Evolutionary conservation across 371 early-diverging fungal genomes (phyloP).

Genomic region (Syncephalastrum sp.): DNA sequence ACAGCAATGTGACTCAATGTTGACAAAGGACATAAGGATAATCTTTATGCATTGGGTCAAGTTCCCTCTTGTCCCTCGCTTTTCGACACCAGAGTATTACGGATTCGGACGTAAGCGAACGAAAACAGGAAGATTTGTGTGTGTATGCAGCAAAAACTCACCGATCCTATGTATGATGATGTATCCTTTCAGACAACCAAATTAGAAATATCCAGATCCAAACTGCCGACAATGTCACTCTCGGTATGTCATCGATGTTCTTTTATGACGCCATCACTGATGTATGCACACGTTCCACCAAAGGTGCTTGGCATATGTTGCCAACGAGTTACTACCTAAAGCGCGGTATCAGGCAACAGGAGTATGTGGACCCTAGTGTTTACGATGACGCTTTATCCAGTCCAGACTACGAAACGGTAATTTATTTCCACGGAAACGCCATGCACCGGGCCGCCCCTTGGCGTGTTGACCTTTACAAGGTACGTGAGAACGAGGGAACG

Average conservation of each 20-base stretch:
- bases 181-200: conserved; percentile 27
- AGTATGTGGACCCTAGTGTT: conserved; percentile 6
- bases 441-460: conserved; percentile 43
- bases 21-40: conserved; percentile 18
- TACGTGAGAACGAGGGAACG: conserved; percentile 2
- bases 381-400: conserved; percentile 33
- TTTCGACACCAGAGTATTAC: conserved; percentile 34
- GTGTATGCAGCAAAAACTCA: background rate
- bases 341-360: conserved; percentile 20
- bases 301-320: conserved; percentile 47
- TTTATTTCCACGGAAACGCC: conserved; percentile 52
- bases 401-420: conserved; percentile 28
- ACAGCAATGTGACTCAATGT: background rate
- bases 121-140: background rate
- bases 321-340: conserved; percentile 31
- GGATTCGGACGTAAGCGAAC: conserved; percentile 43
- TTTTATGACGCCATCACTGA: background rate
- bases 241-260: conserved; percentile 23
- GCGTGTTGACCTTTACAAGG: conserved; percentile 46
- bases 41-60: conserved; percentile 42
- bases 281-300: no score
- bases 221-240: conserved; percentile 38
- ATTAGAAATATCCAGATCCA: conserved; percentile 32
- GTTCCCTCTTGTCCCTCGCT: conserved; percentile 25
- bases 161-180: background rate